Evolutionary conservation across 139 green algal genomes (phyloP).

Genomic region (Diplosphaera chodatii): DNA sequence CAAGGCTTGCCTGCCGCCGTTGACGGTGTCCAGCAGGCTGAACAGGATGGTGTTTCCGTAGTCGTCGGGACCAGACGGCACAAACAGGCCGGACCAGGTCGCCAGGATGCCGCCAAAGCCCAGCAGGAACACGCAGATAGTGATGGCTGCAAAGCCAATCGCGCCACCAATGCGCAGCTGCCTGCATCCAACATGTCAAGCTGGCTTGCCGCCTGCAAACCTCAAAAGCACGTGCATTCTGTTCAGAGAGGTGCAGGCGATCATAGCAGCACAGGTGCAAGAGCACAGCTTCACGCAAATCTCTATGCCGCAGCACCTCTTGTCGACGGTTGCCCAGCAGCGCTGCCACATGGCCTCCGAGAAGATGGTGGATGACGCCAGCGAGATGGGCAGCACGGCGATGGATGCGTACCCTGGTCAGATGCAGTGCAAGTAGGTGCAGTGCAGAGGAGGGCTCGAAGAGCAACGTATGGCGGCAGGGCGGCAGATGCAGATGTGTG

Average conservation of each 20-base stretch:
- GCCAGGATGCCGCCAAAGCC: slow-evolving; percentile 76
- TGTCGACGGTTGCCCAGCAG: slow-evolving; percentile 43
- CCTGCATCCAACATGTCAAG: not conserved
- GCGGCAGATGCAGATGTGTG: too few species aligned
- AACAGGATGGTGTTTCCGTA: slow-evolving; percentile 56
- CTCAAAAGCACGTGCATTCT: too few species aligned
- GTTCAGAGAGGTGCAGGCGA: too few species aligned
- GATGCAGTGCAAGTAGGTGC: too few species aligned
- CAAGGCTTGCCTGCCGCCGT: not conserved
- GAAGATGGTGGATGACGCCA: slow-evolving; percentile 69
- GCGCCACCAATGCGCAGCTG: slow-evolving; percentile 28
- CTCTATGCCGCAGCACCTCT: too few species aligned
- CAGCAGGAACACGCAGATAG: slow-evolving; percentile 42
- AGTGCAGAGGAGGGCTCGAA: too few species aligned
- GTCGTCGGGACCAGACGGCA: slow-evolving; percentile 13
- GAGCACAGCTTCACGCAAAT: too few species aligned
- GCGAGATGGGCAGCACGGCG: slow-evolving; percentile 57
- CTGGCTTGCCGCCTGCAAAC: too few species aligned
- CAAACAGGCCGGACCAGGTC: slow-evolving; percentile 40
- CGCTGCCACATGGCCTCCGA: slow-evolving; percentile 77
- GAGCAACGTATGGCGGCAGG: too few species aligned
- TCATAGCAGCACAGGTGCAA: too few species aligned
- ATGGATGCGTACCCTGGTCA: slow-evolving; percentile 65
- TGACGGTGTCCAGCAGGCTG: not conserved
- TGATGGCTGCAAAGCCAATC: slow-evolving; percentile 24